Conservation (phyloP, 2,329 filamentous ascomycete species). For the Xylariaceae sp. region DNA sequence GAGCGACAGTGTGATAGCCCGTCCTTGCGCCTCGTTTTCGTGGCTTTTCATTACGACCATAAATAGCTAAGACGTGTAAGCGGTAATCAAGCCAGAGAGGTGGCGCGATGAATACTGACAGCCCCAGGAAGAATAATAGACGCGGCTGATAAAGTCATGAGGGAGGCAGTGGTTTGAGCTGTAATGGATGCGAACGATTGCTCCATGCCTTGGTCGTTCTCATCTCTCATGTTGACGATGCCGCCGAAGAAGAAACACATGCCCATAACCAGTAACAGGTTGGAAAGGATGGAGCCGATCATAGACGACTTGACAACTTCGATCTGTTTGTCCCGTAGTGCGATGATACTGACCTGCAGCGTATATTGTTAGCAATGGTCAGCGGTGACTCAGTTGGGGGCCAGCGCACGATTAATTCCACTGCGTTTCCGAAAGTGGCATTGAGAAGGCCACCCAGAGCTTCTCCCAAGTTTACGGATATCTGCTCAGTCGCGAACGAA, state of each 20-base stretch:
- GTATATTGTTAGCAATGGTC: slow-evolving; percentile 26
- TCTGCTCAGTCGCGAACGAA: slow-evolving; percentile 80
- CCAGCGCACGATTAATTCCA: slow-evolving; percentile 73
- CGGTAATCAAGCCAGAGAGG: not conserved
- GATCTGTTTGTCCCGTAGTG: slow-evolving; percentile 83
- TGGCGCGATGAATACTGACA: slow-evolving; percentile 46
- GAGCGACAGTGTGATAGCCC: slow-evolving; percentile 70
- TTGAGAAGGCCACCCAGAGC: slow-evolving; percentile 77
- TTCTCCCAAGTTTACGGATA: slow-evolving; percentile 74
- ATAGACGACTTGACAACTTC: slow-evolving; percentile 97
- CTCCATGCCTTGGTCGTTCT: slow-evolving; percentile 65
- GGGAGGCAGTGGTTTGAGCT: slow-evolving; percentile 76
- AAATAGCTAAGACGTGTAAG: slow-evolving; percentile 60
- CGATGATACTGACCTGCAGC: slow-evolving; percentile 84
- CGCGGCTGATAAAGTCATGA: slow-evolving; percentile 78
- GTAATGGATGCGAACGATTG: slow-evolving; percentile 78
- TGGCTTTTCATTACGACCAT: slow-evolving; percentile 59
- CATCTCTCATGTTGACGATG: slow-evolving; percentile 64
- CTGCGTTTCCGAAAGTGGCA: slow-evolving; percentile 80
- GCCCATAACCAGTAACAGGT: slow-evolving; percentile 85
- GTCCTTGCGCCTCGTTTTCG: slow-evolving; percentile 47
- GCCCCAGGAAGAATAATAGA: slow-evolving; percentile 82
- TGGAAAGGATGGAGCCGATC: slow-evolving; percentile 94
- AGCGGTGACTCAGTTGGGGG: slow-evolving; percentile 20
- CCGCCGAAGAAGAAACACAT: slow-evolving; percentile 83